Percentiles rank a stretch among this genome's conserved stretches.
phyloP scores from a whole-genome alignment of 164 flowering plant species.

The Piper betle region DNA sequence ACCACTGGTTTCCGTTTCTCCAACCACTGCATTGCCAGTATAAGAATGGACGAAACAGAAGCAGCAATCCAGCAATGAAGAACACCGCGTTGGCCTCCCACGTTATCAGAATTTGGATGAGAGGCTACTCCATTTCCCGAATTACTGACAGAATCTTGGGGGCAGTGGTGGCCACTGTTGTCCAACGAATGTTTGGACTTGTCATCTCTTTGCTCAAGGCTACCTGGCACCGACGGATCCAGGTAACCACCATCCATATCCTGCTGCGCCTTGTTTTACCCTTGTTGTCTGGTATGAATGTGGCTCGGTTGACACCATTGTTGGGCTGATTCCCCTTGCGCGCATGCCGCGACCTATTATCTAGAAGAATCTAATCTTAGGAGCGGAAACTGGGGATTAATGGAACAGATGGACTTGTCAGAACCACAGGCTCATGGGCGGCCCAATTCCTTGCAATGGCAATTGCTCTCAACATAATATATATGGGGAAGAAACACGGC shows the following conservation, averaged over 20 bases:
- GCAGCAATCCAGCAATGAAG: slow-evolving; percentile 19
- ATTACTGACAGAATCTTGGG: slow-evolving; percentile 5
- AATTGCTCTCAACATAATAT: too few relatives aligned
- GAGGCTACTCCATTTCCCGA: slow-evolving; percentile 14
- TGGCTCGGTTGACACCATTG: slow-evolving; percentile 36
- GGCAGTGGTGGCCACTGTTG: not conserved
- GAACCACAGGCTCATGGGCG: too few relatives aligned
- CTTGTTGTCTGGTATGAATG: slow-evolving; percentile 17
- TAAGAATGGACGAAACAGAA: slow-evolving; percentile 21
- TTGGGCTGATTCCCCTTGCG: slow-evolving; percentile 54
- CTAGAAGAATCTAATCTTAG: too few relatives aligned
- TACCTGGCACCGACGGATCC: not conserved
- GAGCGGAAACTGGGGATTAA: not conserved
- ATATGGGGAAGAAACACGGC: too few relatives aligned
- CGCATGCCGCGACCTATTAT: slow-evolving; percentile 10
- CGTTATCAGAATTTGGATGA: slow-evolving; percentile 13
- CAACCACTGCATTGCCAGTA: slow-evolving; percentile 36
- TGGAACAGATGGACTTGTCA: too few relatives aligned
- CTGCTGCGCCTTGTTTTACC: slow-evolving; percentile 16
- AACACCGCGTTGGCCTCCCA: slow-evolving; percentile 15
- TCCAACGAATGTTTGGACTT: too few relatives aligned
- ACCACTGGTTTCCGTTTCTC: slow-evolving; percentile 45
- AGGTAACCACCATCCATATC: not conserved
- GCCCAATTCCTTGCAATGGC: too few relatives aligned
- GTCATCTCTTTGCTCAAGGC: slow-evolving; percentile 14